phyloP scores from a whole-genome alignment of 495 filamentous ascomycete species.

The Rostrohypoxylon terebratum region DNA sequence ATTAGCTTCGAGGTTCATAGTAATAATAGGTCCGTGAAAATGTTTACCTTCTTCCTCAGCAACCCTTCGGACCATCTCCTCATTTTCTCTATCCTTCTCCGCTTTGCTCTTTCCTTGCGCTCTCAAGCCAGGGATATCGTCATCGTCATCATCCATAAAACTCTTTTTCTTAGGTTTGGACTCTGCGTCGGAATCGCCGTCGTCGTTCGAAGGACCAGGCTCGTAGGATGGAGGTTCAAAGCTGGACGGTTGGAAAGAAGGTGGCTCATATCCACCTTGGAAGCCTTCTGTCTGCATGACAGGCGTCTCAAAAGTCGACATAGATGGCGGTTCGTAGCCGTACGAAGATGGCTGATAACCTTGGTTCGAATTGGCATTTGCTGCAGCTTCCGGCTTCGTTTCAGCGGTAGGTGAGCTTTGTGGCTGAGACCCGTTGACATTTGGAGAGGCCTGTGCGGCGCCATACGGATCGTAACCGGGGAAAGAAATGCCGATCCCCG shows the following conservation, averaged over 20 bases:
- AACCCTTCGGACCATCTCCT: conserved; percentile 83
- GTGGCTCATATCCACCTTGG: conserved; percentile 60
- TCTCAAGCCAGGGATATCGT: conserved; percentile 59
- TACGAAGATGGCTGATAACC: conserved; percentile 59
- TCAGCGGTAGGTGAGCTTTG: conserved; percentile 17
- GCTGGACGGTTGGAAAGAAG: conserved; percentile 61
- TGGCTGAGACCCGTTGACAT: conserved; percentile 17
- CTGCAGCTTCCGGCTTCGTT: conserved; percentile 18
- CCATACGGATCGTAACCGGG: conserved; percentile 47
- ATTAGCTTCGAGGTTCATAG: conserved; percentile 36
- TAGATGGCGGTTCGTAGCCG: conserved; percentile 56
- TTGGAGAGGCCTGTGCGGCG: conserved; percentile 33
- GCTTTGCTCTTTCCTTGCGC: conserved; percentile 62
- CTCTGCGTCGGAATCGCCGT: conserved; percentile 56
- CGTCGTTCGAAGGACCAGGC: conserved; percentile 60
- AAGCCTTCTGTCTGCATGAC: conserved; percentile 47
- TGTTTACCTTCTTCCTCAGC: conserved; percentile 85
- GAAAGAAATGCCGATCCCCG: conserved; percentile 43
- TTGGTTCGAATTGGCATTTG: conserved; percentile 14
- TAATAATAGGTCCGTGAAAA: conserved; percentile 35
- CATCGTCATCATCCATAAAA: conserved; percentile 83
- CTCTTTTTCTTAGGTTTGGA: conserved; percentile 75
- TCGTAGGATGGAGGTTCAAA: conserved; percentile 69
- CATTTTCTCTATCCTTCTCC: conserved; percentile 71
- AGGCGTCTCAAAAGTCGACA: conserved; percentile 50